Evolutionary conservation across 257 asterid genomes (phyloP), one percentile per base, ranked within the genome.

Genomic region (Ajuga chamaepitys): DNA sequence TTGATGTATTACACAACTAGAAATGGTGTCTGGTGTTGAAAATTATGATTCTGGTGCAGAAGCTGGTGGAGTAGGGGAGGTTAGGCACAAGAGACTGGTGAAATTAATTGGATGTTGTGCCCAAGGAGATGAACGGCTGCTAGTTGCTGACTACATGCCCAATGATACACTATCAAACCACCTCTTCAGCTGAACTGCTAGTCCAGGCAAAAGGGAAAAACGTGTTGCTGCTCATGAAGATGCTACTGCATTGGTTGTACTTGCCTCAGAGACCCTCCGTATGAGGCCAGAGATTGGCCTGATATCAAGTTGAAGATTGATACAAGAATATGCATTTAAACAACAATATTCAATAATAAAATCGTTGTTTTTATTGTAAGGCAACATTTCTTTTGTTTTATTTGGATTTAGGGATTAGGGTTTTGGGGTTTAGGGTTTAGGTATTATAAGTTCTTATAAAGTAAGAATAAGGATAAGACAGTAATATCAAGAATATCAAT

Each of bases 31-130:
- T n/a, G n/a, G n/a, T n/a, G n/a, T n/a, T n/a, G n/a, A n/a, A n/a
- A n/a, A n/a, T 30, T 18, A 37, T 30, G n/a, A 28, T 42, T 42
- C 77, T 51, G 82, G 88, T 96, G 93, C 84, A 54, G 97, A 90
- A 72, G 96, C 97, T 58, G 87, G 95, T 72, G 97, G 89, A 67
- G 95, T 90, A 73, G 97, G 97, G 47, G 88, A 86, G 80, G 87
- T 90, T 64, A 84, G 97, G 47, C 96, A 90, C 68, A 88, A 81
- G 82, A 86, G 87, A 84, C 65, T 90, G 80, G 97, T 86, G 64
- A 90, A 90, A 73, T 83, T 90, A 60, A 81, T 90, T 64, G 97
- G 97, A 56, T 90, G 95, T 61, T 90, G 97, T 77, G 92, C 95
- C 1, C 95, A 88, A 83, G 97, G 96, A 78, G 97, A 90, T 56